Evolutionary conservation across 192 early-diverging fungal species (phyloP).

Genomic region (Phycomyces nitens): DNA sequence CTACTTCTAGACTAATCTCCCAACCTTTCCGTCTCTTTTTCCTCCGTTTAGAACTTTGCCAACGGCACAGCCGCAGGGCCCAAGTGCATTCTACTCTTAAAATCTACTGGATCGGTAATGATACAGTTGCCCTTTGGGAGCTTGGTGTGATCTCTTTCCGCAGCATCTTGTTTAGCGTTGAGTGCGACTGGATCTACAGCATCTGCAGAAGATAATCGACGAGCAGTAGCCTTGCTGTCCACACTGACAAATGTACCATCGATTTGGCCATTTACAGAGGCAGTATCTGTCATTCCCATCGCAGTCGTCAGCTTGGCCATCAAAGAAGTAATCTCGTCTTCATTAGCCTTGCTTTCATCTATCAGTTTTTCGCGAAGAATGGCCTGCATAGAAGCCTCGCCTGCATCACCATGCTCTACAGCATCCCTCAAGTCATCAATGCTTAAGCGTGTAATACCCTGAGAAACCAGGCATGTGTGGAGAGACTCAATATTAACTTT

Average conservation of each 20-base stretch:
- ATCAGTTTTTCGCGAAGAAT: slow-evolving; percentile 28
- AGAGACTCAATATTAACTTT: slow-evolving; percentile 39
- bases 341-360: slow-evolving; percentile 32
- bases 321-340: slow-evolving; percentile 23
- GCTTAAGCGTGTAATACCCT: slow-evolving; percentile 20
- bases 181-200: background rate
- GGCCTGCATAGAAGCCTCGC: slow-evolving; percentile 22
- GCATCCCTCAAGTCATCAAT: slow-evolving; percentile 30
- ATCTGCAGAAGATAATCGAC: slow-evolving; percentile 16
- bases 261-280: slow-evolving; percentile 7
- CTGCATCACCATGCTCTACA: slow-evolving; percentile 25
- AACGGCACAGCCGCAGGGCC: slow-evolving; percentile 43
- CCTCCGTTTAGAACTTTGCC: slow-evolving; percentile 14
- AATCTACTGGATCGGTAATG: slow-evolving; percentile 44
- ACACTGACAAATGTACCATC: slow-evolving; percentile 32
- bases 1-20: background rate
- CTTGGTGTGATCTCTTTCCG: slow-evolving; percentile 16
- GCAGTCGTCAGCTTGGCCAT: slow-evolving; percentile 28
- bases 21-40: background rate
- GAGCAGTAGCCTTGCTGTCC: slow-evolving; percentile 25
- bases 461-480: slow-evolving; percentile 32
- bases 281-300: slow-evolving; percentile 18
- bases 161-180: background rate
- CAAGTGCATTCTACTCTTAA: slow-evolving; percentile 49
- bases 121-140: slow-evolving; percentile 42